Base-by-base conservation (phyloP, 2,329 filamentous ascomycete genomes). In the Ophioceras dolichostomum region DNA sequence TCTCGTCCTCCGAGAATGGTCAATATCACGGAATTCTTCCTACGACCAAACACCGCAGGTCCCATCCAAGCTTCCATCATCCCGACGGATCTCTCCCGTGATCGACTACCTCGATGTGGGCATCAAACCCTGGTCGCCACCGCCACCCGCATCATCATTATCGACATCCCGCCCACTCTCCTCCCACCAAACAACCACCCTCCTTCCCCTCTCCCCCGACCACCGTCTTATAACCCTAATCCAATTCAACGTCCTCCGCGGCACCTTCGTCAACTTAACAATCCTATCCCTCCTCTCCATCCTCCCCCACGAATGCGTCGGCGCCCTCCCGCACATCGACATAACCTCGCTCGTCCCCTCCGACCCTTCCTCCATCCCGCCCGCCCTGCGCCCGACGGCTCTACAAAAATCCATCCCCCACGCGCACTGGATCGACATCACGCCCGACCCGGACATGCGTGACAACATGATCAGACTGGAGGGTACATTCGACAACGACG, bases 351-450 rank as follows among this genome's bases (percentile, higher is more conserved):
- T 35, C 9, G 5, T 19, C 34, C 16, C 29, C n/a, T 16, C n/a
- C 7, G n/a, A n/a, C 32, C 32, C 32, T 18, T 22, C n/a, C 4
- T 8, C 8, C 22, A 10, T 13, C 22, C 35, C 16, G 45, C 4
- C 51, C 51, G 4, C 40, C 44, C 40, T 58, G 10, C 41, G 41
- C 26, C 45, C 50, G 3, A 57, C 55, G 1, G 41, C 38, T 28
- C 36, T 53, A 4, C 53, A 58, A 41, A 37, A 36, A 14, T 32
- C 31, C 2, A 43, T 45, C 10, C 43, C 40, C 4, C 53, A 57
- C 36, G 47, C 51, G 34, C 39, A 41, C 16, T 57, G 51, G 51
- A 45, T 57, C 13, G 52, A 54, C 38, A 39, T 44, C 2, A 32
- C 52, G 13, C 52, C 54, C 1, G 46, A 42, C 19, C 38, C 50